Conservation (phyloP, 2,329 filamentous ascomycete species). For the Emmonsiellopsis sp. region DNA sequence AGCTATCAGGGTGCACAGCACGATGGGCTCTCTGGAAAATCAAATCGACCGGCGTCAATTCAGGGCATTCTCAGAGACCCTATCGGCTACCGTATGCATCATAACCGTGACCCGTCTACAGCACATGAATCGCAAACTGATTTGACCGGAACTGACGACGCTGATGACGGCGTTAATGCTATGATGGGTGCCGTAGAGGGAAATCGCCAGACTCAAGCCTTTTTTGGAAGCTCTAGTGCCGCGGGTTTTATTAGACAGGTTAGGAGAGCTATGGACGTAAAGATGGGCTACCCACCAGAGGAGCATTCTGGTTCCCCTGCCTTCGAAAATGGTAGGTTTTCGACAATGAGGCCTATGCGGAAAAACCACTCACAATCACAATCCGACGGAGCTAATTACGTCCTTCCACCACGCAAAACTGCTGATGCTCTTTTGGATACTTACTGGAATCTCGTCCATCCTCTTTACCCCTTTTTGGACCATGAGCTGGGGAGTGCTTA, state of each 20-base stretch:
- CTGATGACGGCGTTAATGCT: slow-evolving; percentile 18
- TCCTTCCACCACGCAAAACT: not conserved
- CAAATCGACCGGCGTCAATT: no score
- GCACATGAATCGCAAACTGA: no score
- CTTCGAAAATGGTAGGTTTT: no score
- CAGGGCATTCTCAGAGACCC: no score
- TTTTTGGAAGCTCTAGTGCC: slow-evolving; percentile 41
- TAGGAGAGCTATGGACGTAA: slow-evolving; percentile 31
- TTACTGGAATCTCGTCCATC: not conserved
- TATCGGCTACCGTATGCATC: no score
- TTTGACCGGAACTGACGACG: slow-evolving; percentile 14
- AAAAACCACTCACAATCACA: not conserved
- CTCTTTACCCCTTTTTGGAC: not conserved
- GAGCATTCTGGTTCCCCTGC: no score
- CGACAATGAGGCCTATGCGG: not conserved
- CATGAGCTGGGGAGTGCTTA: not conserved
- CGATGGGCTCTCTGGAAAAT: no score
- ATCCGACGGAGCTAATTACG: not conserved
- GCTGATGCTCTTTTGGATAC: not conserved
- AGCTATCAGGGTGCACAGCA: no score
- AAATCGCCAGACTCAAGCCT: slow-evolving; percentile 32
- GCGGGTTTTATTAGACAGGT: slow-evolving; percentile 42
- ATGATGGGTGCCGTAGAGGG: slow-evolving; percentile 41
- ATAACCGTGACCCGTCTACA: no score
- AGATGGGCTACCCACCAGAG: no score